Conservation (phyloP, 1,284 basidiomycete species). For the Fomitopsis palustris region DNA sequence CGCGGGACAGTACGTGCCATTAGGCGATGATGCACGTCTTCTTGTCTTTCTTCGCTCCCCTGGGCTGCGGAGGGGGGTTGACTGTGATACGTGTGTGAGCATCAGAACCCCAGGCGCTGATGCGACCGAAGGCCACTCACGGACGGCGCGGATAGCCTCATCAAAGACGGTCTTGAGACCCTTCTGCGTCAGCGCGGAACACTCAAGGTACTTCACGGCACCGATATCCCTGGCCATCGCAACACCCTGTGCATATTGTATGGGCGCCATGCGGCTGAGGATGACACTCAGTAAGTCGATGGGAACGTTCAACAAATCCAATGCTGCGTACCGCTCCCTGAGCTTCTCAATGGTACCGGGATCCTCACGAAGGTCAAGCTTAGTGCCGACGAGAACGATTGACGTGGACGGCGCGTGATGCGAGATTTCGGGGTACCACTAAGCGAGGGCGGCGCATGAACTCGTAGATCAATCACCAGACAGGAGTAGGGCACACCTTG, state of each 20-base stretch:
- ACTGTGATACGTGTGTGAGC: constrained; percentile 41
- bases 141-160: constrained; percentile 89
- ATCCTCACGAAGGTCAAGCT: constrained; percentile 97
- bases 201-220: constrained; percentile 96
- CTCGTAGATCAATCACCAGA: constrained; percentile 6
- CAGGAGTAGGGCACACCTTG: constrained; percentile 57
- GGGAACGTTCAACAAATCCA: neutral
- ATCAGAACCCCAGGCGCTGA: neutral
- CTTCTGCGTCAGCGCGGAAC: constrained; percentile 97
- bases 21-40: constrained; percentile 71
- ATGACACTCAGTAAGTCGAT: neutral
- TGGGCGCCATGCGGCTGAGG: constrained; percentile 87
- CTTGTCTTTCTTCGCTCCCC: constrained; percentile 44
- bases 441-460: constrained; percentile 8
- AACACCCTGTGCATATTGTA: constrained; percentile 88
- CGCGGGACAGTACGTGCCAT: constrained; percentile 17
- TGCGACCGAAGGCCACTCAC: constrained; percentile 49
- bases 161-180: constrained; percentile 97
- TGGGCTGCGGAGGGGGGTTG: constrained; percentile 67
- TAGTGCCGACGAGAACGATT: constrained; percentile 96
- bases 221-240: constrained; percentile 92
- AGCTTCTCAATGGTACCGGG: constrained; percentile 88
- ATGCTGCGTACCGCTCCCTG: constrained; percentile 70
- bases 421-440: constrained; percentile 97
- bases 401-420: constrained; percentile 96